Evolutionary conservation across 2,329 filamentous ascomycete genomes (phyloP), one percentile per base, ranked within the genome.

Genomic region (Celoporthe dispersa): DNA sequence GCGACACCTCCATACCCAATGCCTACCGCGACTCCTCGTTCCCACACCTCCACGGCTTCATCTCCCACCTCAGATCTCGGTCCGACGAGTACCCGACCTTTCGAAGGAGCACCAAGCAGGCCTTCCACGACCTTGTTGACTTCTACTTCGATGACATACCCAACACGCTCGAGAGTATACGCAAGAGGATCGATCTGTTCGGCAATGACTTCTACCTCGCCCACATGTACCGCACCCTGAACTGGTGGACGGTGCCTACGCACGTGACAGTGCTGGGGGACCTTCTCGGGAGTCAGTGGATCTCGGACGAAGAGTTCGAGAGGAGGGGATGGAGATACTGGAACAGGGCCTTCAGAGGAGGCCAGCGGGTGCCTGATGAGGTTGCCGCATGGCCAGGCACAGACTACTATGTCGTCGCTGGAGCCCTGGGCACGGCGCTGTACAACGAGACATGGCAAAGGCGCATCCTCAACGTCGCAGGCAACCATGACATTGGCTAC

Each of bases 401-500:
- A 6, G 83, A 87, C 53, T 85, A 88, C 75, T 85, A 88, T 75
- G 82, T 84, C 1, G 74, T 88, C 7, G 78, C 85, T 0, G 86
- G 86, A 3, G 80, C 85, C 31, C 77, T 90, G 4, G 83, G 84
- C 53, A 81, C 78, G 0, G 79, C 79, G 7, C 77, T 82, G 9
- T 79, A 84, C 64, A 81, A 82, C 62, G 84, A 87, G 70, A 79
- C 81, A 2, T 98, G 96, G 96, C 81, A 85, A n/a, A 86, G 84
- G 55, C 88, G 92, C 68, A 85, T 98, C 73, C 94, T 99, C 78
- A 97, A 97, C 75, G 89, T 98, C 35, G 94, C 90, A 0, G 96
- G 96, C 1, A 99, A 99, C 77, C 96, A 99, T 78, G 96, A 99
- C 79, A 91, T 99, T 76, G 96, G 96, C 44, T 99, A 99, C 78